phyloP scores from a whole-genome alignment of 2,329 filamentous ascomycete genomes.

The Daldinia eschscholtzii region DNA sequence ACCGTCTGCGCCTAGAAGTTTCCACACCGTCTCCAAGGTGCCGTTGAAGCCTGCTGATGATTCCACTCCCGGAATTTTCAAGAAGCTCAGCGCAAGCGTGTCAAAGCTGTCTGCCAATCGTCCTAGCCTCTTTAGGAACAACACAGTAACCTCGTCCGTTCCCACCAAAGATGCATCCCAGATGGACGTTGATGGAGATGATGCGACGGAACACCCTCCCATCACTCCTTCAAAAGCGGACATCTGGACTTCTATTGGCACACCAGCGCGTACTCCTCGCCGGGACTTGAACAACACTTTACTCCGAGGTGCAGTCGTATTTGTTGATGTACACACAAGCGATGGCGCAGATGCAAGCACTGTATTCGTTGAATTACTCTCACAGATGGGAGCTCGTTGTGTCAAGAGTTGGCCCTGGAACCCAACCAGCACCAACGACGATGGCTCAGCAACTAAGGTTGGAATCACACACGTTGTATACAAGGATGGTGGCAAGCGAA shows the following conservation, averaged over 20 bases:
- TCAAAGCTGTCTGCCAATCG: conserved; percentile 62
- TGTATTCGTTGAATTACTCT: conserved; percentile 84
- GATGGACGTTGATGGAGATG: conserved; percentile 47
- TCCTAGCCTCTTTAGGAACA: conserved; percentile 61
- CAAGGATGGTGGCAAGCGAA: conserved; percentile 86
- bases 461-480: conserved; percentile 91
- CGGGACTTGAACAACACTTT: conserved; percentile 65
- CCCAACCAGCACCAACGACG: conserved; percentile 58
- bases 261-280: conserved; percentile 68
- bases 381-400: conserved; percentile 84
- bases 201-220: conserved; percentile 48
- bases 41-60: conserved; percentile 78
- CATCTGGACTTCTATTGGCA: conserved; percentile 67
- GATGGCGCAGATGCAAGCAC: conserved; percentile 84
- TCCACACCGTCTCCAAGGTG: conserved; percentile 82
- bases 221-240: conserved; percentile 64
- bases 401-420: conserved; percentile 83
- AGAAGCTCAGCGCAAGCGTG: conserved; percentile 65
- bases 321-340: conserved; percentile 85
- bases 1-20: conserved; percentile 61
- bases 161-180: conserved; percentile 59
- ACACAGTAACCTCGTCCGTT: conserved; percentile 67
- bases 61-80: conserved; percentile 62
- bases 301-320: conserved; percentile 80
- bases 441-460: conserved; percentile 64